Evolutionary conservation across 2,329 filamentous ascomycete species (phyloP).

Genomic region (Curvularia eragrostidis): DNA sequence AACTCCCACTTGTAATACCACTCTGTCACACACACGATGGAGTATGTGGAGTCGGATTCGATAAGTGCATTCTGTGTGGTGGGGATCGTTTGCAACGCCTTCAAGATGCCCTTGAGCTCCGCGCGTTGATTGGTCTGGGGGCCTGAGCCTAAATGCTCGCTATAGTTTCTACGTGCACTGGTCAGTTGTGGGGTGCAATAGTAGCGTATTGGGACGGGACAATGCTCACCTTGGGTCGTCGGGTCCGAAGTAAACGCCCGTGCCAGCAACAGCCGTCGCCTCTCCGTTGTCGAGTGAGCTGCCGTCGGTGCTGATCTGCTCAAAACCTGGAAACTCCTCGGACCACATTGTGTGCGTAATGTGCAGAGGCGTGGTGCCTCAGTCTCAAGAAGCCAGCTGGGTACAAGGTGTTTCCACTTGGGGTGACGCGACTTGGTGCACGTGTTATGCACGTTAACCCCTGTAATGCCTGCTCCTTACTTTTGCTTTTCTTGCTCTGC

Average conservation of each 20-base stretch:
- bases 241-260: constrained; percentile 53
- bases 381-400: too few species aligned
- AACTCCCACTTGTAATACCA: background rate
- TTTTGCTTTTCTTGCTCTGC: too few species aligned
- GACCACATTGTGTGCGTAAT: background rate
- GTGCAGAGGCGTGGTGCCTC: background rate
- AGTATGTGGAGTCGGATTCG: background rate
- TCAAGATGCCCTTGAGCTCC: constrained; percentile 80
- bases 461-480: too few species aligned
- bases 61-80: background rate
- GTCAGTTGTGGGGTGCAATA: background rate
- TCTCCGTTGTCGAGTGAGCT: constrained; percentile 54
- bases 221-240: background rate
- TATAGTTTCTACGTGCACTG: background rate
- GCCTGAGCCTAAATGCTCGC: background rate
- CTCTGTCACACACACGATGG: background rate
- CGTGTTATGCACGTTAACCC: too few species aligned
- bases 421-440: too few species aligned
- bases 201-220: background rate
- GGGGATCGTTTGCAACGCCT: background rate
- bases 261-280: constrained; percentile 60
- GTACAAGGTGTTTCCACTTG: too few species aligned
- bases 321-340: background rate
- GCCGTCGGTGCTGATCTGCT: background rate
- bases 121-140: constrained; percentile 89